Evolutionary conservation across 2,329 filamentous ascomycete species (phyloP).

Genomic region (Dichotomopilus funicola): DNA sequence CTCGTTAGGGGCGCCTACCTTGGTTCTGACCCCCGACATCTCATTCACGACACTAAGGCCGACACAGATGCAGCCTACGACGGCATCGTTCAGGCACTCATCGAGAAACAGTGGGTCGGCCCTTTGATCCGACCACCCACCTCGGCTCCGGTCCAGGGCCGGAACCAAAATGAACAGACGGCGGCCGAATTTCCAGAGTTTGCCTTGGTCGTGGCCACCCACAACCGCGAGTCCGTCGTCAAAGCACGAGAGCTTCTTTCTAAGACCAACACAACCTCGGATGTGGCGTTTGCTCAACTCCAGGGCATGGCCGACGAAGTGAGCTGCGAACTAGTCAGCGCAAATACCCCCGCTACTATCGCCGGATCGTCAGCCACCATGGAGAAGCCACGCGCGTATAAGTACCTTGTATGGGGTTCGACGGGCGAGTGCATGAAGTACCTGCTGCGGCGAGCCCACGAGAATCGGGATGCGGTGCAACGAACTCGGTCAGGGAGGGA

Average conservation of each 20-base stretch:
- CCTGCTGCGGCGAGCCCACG: slow-evolving; percentile 62
- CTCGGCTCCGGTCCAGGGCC: too few relatives aligned
- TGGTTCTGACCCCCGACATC: slow-evolving; percentile 59
- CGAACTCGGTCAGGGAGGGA: slow-evolving; percentile 55
- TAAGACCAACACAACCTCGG: slow-evolving; percentile 33
- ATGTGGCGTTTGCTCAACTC: slow-evolving; percentile 66
- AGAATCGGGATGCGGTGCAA: slow-evolving; percentile 66
- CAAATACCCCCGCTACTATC: not conserved
- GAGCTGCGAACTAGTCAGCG: slow-evolving; percentile 53
- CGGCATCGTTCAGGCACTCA: slow-evolving; percentile 58
- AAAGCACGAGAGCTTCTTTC: slow-evolving; percentile 48
- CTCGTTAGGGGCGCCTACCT: slow-evolving; percentile 71
- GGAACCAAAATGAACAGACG: slow-evolving; percentile 26
- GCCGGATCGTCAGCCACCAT: too few relatives aligned
- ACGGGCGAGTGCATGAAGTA: slow-evolving; percentile 83
- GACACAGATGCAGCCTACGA: slow-evolving; percentile 70
- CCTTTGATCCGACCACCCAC: slow-evolving; percentile 37
- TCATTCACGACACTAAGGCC: slow-evolving; percentile 66
- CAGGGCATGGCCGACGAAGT: slow-evolving; percentile 97
- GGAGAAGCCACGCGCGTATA: slow-evolving; percentile 41
- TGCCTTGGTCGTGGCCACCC: slow-evolving; percentile 68
- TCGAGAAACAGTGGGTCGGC: slow-evolving; percentile 56
- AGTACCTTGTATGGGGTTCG: slow-evolving; percentile 64
- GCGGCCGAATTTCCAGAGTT: slow-evolving; percentile 46
- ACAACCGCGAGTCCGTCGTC: slow-evolving; percentile 69